Conservation (phyloP, 2,329 filamentous ascomycete species). For the Tricladium varicosporioides region DNA sequence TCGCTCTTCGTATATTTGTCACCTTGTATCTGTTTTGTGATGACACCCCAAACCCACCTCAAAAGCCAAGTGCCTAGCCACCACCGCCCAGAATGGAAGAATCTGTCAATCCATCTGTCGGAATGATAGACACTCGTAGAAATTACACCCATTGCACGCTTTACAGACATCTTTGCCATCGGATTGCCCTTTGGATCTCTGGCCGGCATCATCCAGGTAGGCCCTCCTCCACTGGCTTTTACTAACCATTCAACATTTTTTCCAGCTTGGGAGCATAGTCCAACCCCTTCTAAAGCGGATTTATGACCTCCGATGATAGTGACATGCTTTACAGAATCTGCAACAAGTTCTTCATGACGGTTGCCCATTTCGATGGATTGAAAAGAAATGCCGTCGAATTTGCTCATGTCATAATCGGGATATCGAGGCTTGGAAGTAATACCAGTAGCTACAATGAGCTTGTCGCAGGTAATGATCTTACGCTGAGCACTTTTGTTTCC, state of each 20-base stretch:
- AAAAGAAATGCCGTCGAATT: constrained; percentile 9
- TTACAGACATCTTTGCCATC: constrained; percentile 4
- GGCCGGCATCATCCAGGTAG: constrained; percentile 11
- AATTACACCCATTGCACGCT: not conserved
- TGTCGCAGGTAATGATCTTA: constrained; percentile 37
- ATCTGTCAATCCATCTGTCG: constrained; percentile 9
- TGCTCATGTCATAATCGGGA: constrained; percentile 30
- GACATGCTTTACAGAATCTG: constrained; percentile 33
- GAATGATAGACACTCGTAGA: constrained; percentile 9
- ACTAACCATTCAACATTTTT: constrained; percentile 30
- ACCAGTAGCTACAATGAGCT: constrained; percentile 53
- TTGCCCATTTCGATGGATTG: constrained; percentile 10
- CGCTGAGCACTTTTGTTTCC: constrained; percentile 10
- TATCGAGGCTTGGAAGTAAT: constrained; percentile 49
- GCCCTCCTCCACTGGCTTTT: constrained; percentile 48
- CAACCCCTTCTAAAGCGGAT: constrained; percentile 63
- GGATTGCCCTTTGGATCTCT: constrained; percentile 7
- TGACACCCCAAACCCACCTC: constrained; percentile 9
- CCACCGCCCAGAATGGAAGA: constrained; percentile 9
- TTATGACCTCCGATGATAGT: constrained; percentile 63
- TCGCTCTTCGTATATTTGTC: constrained; percentile 12
- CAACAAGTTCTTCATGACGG: constrained; percentile 10
- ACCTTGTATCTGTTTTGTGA: constrained; percentile 4
- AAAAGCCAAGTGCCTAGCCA: constrained; percentile 14
- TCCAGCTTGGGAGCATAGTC: constrained; percentile 54